Evolutionary conservation across 192 early-diverging fungal genomes (phyloP).

Genomic region (Physocladia obscura): DNA sequence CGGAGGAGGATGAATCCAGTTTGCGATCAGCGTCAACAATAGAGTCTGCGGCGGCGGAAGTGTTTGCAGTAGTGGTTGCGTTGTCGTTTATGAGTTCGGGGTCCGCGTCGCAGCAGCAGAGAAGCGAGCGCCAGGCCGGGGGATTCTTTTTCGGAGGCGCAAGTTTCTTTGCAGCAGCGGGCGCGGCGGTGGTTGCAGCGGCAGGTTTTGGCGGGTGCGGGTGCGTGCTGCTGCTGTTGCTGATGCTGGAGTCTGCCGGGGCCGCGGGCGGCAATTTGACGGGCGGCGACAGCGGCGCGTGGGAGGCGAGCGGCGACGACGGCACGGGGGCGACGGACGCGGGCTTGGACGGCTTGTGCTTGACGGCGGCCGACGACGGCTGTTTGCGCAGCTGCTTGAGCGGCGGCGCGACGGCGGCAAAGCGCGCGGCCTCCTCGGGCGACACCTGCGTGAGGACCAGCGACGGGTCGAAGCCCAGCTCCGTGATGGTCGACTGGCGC

Average conservation of each 20-base stretch:
- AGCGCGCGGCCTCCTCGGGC: no score
- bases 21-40: background rate
- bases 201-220: background rate
- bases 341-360: slow-evolving; percentile 12
- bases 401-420: no score
- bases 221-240: background rate
- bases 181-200: background rate
- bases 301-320: background rate
- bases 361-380: background rate
- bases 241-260: background rate
- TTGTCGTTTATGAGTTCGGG: background rate
- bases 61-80: background rate
- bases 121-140: background rate
- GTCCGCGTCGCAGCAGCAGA: background rate
- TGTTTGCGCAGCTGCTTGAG: no score
- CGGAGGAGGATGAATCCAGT: background rate
- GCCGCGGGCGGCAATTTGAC: background rate
- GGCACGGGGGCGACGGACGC: background rate
- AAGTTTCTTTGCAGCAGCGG: background rate
- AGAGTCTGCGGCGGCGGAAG: background rate
- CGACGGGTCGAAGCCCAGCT: slow-evolving; percentile 18
- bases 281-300: background rate
- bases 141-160: background rate
- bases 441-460: slow-evolving; percentile 8
- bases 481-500: background rate